Base-by-base conservation (phyloP, 1,284 basidiomycete genomes). In the Gomphus sp. region DNA sequence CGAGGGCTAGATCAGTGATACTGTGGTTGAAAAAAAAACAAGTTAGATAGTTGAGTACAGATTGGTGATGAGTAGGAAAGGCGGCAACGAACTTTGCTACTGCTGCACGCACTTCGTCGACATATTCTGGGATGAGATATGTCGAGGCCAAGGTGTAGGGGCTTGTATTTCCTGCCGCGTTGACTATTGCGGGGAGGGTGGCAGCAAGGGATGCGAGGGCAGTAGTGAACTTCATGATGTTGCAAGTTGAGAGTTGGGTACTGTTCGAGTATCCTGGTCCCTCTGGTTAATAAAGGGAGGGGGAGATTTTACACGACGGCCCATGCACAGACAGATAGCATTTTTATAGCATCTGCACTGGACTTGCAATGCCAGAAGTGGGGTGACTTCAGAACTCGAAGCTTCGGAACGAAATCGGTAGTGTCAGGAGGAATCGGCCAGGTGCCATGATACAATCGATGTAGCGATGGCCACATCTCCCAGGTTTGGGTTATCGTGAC, bases 121-220 rank as follows among this genome's bases (percentile, higher is more conserved):
- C 76, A 63, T 82, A 83, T 71, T 74, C 78, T 4, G 80, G 80
- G 61, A 74, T 78, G 53, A 80, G 65, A 68, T 75, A 82, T 57
- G 76, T 67, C 52, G 70, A 66, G 63, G 75, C 77, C 47, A 78
- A 79, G 31, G 65, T 70, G 70, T 71, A 84, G 10, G 82, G 81
- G 69, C 82, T 83, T 39, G 73, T 76, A n/a, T 76, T 71, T 58
- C 68, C 71, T 3, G 79, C 74, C 8, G 73, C 80, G 55, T 68
- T 64, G 47, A 75, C 75, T 61, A 79, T 69, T 52, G 73, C 69
- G 7, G 79, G 77, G 34, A 79, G 67, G 52, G 80, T 65, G 43
- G 77, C 71, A 52, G 76, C 67, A 4, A 49, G 25, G 31, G 47
- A 4, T 25, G 49, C 33, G 44, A n/a, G 2, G 44, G 44, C 18